A percentile compares a stretch with the other conserved stretches of the same genome.
Evolutionary conservation across 169 alveolate genomes (phyloP).

Genomic region (Perkinsus chesapeaki): DNA sequence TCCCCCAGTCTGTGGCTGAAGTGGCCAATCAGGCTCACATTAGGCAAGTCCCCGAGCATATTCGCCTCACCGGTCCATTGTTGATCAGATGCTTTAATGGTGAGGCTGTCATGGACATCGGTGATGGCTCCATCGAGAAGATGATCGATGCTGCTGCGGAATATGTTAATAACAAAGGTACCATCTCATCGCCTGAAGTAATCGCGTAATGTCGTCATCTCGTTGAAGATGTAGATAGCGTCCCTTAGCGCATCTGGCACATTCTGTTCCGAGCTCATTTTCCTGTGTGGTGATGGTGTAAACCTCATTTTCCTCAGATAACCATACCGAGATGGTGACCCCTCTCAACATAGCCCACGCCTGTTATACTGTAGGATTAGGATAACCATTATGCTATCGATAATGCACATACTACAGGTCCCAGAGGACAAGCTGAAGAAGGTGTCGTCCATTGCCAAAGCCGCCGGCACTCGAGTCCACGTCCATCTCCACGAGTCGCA

Average conservation of each 20-base stretch:
- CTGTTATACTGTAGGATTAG: background rate
- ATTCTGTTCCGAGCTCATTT: background rate
- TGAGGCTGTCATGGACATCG: background rate
- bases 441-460: background rate
- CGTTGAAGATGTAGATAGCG: too few species aligned
- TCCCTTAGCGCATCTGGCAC: too few species aligned
- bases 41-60: background rate
- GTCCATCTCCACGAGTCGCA: conserved; percentile 12
- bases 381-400: background rate
- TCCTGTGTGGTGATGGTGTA: background rate
- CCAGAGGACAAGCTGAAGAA: background rate
- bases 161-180: background rate
- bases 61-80: background rate
- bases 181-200: too few species aligned
- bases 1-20: conserved; percentile 7
- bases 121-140: background rate
- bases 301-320: background rate
- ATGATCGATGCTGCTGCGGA: background rate
- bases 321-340: background rate
- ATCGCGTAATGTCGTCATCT: too few species aligned
- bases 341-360: background rate
- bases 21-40: background rate
- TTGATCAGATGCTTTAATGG: background rate
- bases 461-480: background rate
- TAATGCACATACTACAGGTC: background rate